Evolutionary conservation across 164 flowering plant species (phyloP).

Genomic region (Tetrastigma voinierianum): DNA sequence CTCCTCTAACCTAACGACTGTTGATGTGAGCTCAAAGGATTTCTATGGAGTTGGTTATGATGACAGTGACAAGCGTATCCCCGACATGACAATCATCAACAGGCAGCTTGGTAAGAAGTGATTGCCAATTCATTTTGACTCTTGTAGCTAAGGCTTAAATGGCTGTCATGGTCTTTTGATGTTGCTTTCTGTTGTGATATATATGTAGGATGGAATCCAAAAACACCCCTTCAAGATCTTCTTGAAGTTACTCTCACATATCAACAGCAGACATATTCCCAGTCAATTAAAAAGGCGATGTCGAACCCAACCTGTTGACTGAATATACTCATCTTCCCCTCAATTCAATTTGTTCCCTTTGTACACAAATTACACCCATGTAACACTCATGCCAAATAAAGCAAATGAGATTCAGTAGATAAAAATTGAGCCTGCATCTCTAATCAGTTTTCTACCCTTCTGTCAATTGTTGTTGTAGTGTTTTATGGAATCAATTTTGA

Average conservation of each 20-base stretch:
- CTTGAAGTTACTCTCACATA: slow-evolving; percentile 13
- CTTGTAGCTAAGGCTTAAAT: not conserved
- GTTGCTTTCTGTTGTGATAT: not conserved
- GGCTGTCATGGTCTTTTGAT: not conserved
- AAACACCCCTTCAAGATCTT: slow-evolving; percentile 11
- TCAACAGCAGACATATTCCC: slow-evolving; percentile 12
- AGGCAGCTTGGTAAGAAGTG: slow-evolving; percentile 70
- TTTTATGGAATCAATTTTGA: slow-evolving; percentile 11
- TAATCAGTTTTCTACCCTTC: not conserved
- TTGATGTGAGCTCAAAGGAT: slow-evolving; percentile 91
- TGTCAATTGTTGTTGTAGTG: not conserved
- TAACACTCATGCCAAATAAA: not conserved
- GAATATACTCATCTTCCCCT: not conserved
- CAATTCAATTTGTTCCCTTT: not conserved
- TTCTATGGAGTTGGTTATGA: slow-evolving; percentile 98
- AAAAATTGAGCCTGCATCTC: not conserved
- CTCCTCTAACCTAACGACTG: slow-evolving; percentile 64
- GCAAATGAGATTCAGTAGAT: not conserved
- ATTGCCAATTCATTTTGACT: not conserved
- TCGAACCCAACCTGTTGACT: slow-evolving; percentile 7
- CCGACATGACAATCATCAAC: slow-evolving; percentile 96
- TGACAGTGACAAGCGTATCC: slow-evolving; percentile 93
- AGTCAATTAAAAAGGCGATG: slow-evolving; percentile 11
- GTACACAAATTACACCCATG: not conserved
- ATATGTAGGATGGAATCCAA: slow-evolving; percentile 19